These are phyloP conservation scores for Fusarium bactridioides DNA, from an alignment of 2,329 filamentous ascomycete species.

Conservation along the genomic window DNA sequence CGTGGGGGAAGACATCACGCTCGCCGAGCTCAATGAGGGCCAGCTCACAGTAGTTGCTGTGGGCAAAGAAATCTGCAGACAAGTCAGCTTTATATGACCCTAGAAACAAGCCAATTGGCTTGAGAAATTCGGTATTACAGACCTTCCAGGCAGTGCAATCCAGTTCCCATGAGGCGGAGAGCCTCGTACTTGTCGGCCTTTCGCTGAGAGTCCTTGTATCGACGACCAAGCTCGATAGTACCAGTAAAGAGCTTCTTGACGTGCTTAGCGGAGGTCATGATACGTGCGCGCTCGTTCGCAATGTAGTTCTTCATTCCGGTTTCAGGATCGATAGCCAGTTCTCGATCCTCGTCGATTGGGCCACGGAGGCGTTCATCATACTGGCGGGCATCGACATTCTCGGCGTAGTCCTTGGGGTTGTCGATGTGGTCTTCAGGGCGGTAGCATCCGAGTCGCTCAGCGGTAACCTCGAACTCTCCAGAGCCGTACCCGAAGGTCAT, in stretches of 20 bases:
- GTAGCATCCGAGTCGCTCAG: conserved; percentile 83
- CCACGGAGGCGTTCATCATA: conserved; percentile 85
- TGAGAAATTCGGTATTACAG: conserved; percentile 25
- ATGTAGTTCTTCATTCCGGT: conserved; percentile 94
- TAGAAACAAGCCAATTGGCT: not conserved
- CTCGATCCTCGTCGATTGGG: conserved; percentile 78
- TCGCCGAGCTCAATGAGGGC: conserved; percentile 88
- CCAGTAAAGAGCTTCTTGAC: conserved; percentile 76
- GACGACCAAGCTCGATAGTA: conserved; percentile 81
- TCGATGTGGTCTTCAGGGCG: conserved; percentile 78
- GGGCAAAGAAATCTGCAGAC: conserved; percentile 79
- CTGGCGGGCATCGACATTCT: conserved; percentile 83
- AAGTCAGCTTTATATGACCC: conserved; percentile 11
- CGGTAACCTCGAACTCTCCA: conserved; percentile 83
- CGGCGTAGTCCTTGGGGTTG: conserved; percentile 88
- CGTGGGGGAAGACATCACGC: conserved; percentile 83
- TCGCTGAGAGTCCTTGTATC: conserved; percentile 66
- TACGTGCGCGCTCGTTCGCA: conserved; percentile 79
- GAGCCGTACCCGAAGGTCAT: conserved; percentile 88
- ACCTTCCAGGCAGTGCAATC: conserved; percentile 87
- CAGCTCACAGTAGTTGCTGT: conserved; percentile 92
- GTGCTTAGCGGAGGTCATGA: conserved; percentile 83
- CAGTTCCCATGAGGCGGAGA: conserved; percentile 85
- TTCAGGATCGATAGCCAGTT: conserved; percentile 78
- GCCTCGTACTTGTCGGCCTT: conserved; percentile 85